Base-by-base conservation (phyloP, 2,329 filamentous ascomycete species). In the Pseudophaeomoniella oleicola region DNA sequence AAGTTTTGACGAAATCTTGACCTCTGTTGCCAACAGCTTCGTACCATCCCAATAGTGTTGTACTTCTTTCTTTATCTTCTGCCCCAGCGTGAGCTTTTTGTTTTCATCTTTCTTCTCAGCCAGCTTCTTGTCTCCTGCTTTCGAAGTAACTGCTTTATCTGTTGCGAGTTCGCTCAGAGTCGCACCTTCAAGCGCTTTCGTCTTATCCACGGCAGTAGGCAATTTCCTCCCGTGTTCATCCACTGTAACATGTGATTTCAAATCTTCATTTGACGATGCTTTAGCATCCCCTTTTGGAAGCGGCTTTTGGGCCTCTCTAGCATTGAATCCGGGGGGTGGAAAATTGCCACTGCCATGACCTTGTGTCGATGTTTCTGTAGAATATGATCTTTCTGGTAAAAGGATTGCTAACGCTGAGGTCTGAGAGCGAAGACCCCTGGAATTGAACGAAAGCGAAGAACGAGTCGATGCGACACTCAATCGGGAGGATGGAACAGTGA, bases 21-120 rank as follows among this genome's bases (percentile, higher is more conserved):
- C 78, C 62, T 98, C 90, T 2, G 85, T 82, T 15, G 80, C 87
- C 47, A 98, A 67, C 51, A 98, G 69, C 62, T 98, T 98, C 17
- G 86, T 96, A 41, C 90, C 90, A 60, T 98, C 90, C 88, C 90
- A 96, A 64, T 98, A 98, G 59, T 98, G 90, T 43, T 79, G 75
- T 11, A 69, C 71, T 60, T 98, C 90, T 58, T 92, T 87, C 71
- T 94, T 98, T 53, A 98, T 78, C 64, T 87, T 93, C 57, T 96
- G 83, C 59, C 76, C 80, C 2, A 96, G 35, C 0, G 87, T 94
- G 60, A 94, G 63, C 55, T 94, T 94, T 66, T 87, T 85, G 49
- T 79, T 72, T 42, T 82, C 78, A 57, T 82, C 80, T 59, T 59
- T 60, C 39, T 81, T 75, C 46, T 74, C 69, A 5, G 71, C 57